Percentiles rank a stretch among this genome's conserved stretches.
Conservation (phyloP, 2,329 filamentous ascomycete species). For the Boeremia exigua region DNA sequence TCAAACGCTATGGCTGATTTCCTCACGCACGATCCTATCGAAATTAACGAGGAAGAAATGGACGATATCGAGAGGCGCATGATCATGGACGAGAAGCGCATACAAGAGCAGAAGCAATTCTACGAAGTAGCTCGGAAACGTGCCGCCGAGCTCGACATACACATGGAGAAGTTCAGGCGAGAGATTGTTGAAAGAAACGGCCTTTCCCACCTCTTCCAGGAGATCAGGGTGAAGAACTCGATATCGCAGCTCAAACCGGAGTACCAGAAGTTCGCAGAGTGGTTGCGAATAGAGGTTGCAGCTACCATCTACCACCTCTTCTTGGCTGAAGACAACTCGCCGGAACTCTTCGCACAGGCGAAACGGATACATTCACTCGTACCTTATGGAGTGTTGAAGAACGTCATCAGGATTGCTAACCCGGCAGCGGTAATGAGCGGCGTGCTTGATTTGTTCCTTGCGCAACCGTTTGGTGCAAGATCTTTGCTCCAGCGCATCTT, state of each 20-base stretch:
- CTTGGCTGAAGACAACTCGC: constrained; percentile 96
- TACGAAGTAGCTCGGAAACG: constrained; percentile 93
- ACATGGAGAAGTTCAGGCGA: constrained; percentile 84
- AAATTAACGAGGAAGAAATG: constrained; percentile 79
- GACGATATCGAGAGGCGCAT: constrained; percentile 82
- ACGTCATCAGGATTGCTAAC: constrained; percentile 95
- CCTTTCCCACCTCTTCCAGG: constrained; percentile 87
- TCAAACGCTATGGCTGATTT: constrained; percentile 88
- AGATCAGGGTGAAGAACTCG: constrained; percentile 87
- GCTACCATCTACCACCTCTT: constrained; percentile 97
- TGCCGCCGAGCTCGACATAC: constrained; percentile 91
- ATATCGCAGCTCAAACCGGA: constrained; percentile 90
- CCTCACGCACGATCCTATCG: constrained; percentile 73
- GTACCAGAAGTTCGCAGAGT: constrained; percentile 98
- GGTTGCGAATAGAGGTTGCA: constrained; percentile 95
- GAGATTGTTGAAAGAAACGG: constrained; percentile 80
- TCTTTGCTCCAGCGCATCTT: constrained; percentile 96
- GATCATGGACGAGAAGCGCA: constrained; percentile 81
- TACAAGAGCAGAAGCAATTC: constrained; percentile 92
- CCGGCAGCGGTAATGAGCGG: constrained; percentile 97
- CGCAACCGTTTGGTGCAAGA: constrained; percentile 88
- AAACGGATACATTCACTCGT: constrained; percentile 95
- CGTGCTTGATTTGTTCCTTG: constrained; percentile 91
- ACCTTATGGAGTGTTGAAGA: constrained; percentile 92
- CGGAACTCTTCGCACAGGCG: constrained; percentile 91